Conservation (phyloP, 345 rosid genomes). For the Psidium friedrichsthalianum region DNA sequence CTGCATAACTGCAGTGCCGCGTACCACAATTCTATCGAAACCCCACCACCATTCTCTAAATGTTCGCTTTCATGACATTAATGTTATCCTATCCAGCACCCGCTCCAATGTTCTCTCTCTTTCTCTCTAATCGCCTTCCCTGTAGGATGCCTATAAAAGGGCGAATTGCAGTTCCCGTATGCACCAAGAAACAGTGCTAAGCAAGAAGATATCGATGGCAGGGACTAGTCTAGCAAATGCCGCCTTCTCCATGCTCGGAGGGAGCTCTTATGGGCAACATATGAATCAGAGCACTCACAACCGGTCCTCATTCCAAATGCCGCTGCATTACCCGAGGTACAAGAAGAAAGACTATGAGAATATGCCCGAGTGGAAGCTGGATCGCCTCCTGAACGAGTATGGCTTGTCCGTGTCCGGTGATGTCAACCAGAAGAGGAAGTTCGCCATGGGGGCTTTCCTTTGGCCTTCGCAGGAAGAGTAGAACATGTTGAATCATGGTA, state of each 20-base stretch:
- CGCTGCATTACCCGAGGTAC: slow-evolving; percentile 48
- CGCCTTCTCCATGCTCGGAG: background rate
- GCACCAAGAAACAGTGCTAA: background rate
- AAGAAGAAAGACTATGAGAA: slow-evolving; percentile 32
- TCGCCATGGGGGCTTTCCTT: slow-evolving; percentile 58
- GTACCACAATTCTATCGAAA: background rate
- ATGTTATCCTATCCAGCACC: slow-evolving; percentile 3
- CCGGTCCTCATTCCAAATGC: slow-evolving; percentile 32
- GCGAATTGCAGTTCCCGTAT: background rate
- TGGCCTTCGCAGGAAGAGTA: slow-evolving; percentile 29
- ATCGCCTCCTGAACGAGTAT: slow-evolving; percentile 35
- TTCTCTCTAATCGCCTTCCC: background rate
- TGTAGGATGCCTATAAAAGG: background rate
- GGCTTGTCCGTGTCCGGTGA: slow-evolving; percentile 39
- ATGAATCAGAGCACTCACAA: background rate
- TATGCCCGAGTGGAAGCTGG: slow-evolving; percentile 54
- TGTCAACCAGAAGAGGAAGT: slow-evolving; percentile 33
- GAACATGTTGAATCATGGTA: background rate
- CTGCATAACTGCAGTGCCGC: background rate
- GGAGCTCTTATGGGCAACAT: background rate
- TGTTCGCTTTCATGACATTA: slow-evolving; percentile 13
- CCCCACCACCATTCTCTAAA: background rate
- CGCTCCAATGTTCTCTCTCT: slow-evolving; percentile 3
- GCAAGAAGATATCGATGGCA: slow-evolving; percentile 5
- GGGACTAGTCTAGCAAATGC: slow-evolving; percentile 1